These are phyloP conservation scores for Cladosporium phlei DNA, from an alignment of 2,329 filamentous ascomycete genomes.

Conservation along the genomic window DNA sequence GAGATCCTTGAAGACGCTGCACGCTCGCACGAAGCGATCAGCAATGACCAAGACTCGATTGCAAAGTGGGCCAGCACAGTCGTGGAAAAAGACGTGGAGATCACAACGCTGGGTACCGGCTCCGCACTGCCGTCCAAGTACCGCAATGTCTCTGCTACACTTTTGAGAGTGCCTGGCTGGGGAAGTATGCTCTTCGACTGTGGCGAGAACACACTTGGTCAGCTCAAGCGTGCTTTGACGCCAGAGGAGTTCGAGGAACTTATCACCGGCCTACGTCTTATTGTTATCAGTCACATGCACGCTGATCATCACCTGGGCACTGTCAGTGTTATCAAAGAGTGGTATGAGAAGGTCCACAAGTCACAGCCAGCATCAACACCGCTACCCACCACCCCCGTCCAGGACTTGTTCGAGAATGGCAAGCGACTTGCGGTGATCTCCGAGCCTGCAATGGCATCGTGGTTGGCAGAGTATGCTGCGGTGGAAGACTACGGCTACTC, in stretches of 20 bases:
- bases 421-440: conserved; percentile 60
- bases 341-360: conserved; percentile 58
- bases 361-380: conserved; percentile 25
- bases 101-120: conserved; percentile 85
- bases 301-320: conserved; percentile 93
- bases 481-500: conserved; percentile 73
- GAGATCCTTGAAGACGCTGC: conserved; percentile 53
- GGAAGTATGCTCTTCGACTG: conserved; percentile 90
- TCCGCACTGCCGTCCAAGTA: conserved; percentile 88
- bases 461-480: conserved; percentile 72
- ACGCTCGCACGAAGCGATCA: conserved; percentile 35
- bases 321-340: conserved; percentile 73
- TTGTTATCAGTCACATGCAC: conserved; percentile 94
- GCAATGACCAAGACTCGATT: conserved; percentile 38
- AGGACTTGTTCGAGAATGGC: background rate
- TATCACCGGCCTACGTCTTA: conserved; percentile 69
- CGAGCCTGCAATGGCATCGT: conserved; percentile 65
- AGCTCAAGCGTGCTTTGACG: conserved; percentile 70
- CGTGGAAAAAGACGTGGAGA: conserved; percentile 69
- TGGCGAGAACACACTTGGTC: conserved; percentile 87
- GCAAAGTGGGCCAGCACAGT: conserved; percentile 59
- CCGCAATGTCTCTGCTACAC: conserved; percentile 86
- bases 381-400: background rate
- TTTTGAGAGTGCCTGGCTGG: conserved; percentile 75
- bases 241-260: conserved; percentile 62